phyloP scores from a whole-genome alignment of 2,329 filamentous ascomycete genomes.

The Colletotrichum cereale region DNA sequence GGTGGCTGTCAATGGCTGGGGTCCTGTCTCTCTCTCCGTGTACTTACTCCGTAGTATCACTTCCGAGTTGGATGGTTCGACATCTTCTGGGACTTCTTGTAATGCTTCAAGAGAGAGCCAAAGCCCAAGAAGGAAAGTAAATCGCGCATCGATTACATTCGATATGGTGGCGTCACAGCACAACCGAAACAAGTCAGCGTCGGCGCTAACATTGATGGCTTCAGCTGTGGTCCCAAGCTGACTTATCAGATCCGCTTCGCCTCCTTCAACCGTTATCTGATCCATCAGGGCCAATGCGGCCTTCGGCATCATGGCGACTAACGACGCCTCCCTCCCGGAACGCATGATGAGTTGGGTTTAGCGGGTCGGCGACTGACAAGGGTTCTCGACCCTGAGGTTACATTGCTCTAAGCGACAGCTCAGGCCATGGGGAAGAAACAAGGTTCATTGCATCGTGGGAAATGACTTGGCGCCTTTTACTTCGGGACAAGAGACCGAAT shows the following conservation, averaged over 20 bases:
- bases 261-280: conserved; percentile 31
- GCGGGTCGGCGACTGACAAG: conserved; percentile 13
- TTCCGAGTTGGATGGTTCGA: not conserved
- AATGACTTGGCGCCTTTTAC: conserved; percentile 27
- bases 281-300: conserved; percentile 15
- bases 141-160: not conserved
- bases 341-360: conserved; percentile 17
- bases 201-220: not conserved
- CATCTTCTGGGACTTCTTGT: not conserved
- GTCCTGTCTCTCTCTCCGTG: no score
- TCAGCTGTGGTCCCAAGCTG: conserved; percentile 23
- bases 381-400: conserved; percentile 14
- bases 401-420: conserved; percentile 26
- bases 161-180: not conserved
- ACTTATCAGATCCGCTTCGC: conserved; percentile 31
- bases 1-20: not conserved
- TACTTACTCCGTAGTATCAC: not conserved
- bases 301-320: not conserved
- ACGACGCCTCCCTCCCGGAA: conserved; percentile 18
- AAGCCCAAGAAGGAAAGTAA: no score
- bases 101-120: not conserved
- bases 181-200: not conserved
- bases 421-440: not conserved
- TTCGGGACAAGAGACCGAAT: conserved; percentile 1
- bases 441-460: conserved; percentile 23